Base-by-base conservation (phyloP, 2,329 filamentous ascomycete genomes). In the Monilinia aucupariae region DNA sequence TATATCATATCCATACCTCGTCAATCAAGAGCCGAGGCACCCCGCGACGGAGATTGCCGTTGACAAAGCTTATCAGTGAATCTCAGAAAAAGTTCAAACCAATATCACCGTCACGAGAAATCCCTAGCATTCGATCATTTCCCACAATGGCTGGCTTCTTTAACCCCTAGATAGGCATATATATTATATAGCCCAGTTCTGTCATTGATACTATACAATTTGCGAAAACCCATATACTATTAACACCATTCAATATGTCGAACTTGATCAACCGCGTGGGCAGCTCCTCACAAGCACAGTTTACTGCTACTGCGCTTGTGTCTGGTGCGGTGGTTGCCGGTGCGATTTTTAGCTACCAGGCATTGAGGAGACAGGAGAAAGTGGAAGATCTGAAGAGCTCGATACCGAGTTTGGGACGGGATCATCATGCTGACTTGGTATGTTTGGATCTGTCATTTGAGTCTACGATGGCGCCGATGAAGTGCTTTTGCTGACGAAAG, bases 241-340 rank as follows among this genome's bases (percentile, higher is more conserved):
- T 54, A 8, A 34, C 30, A 41, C n/a, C n/a, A 52, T 51, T 15
- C 32, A 68, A 41, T 12, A 73, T 73, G 71, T 64, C 69, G 9
- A 71, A 70, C 12, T 72, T 70, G 67, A 62, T 73, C 41, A 66
- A 65, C n/a, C 68, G 69, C 34, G 64, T 68, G 4, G 63, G 65
- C 20, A 62, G 63, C 34, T 68, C 65, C 9, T 65, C 61, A 27
- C 64, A 71, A 30, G 71, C 68, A 8, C 90, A 92, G 74, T 78
- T 94, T 43, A 82, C 85, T 22, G 83, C 87, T 3, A 91, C 90
- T 0, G 90, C 90, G 2, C 78, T 90, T 27, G 76, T 84, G 17
- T 88, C 85, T 0, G 85, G 85, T 22, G 81, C 80, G 10, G 78
- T 85, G 0, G 85, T 83, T 32, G 85, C 85, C 2, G 79, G 79